Percentiles rank a stretch among this genome's conserved stretches.
phyloP scores from a whole-genome alignment of 768 basidiomycete genomes.

The Lentinula edodes region DNA sequence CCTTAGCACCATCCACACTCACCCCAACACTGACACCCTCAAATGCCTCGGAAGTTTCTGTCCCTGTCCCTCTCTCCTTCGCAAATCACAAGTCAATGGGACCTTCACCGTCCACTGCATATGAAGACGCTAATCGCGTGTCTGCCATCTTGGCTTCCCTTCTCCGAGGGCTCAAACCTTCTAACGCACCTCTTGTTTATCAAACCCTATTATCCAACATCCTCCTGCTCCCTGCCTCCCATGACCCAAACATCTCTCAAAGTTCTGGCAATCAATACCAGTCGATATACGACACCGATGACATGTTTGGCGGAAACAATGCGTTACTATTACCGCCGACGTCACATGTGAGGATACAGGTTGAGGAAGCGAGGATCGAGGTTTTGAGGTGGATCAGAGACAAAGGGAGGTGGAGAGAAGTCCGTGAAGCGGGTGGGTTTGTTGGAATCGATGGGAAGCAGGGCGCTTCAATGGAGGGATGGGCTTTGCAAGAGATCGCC shows the following conservation, averaged over 20 bases:
- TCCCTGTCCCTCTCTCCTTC: background rate
- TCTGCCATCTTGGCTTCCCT: constrained; percentile 60
- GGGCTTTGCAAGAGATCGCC: constrained; percentile 85
- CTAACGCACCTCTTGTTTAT: constrained; percentile 64
- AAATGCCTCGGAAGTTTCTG: constrained; percentile 1
- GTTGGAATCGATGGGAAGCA: background rate
- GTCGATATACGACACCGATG: background rate
- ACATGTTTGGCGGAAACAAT: background rate
- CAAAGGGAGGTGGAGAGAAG: constrained; percentile 60
- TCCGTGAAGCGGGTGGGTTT: background rate
- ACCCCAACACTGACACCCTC: background rate
- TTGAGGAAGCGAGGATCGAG: constrained; percentile 32
- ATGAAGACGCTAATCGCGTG: background rate
- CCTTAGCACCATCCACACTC: background rate
- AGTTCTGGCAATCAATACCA: background rate
- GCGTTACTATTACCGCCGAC: constrained; percentile 62
- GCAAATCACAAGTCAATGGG: background rate
- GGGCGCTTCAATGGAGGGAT: constrained; percentile 66
- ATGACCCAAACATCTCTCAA: constrained; percentile 50
- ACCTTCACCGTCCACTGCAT: background rate
- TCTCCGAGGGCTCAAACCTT: constrained; percentile 25
- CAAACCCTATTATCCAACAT: constrained; percentile 61
- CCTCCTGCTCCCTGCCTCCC: constrained; percentile 70
- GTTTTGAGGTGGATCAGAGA: constrained; percentile 64
- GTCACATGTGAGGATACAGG: constrained; percentile 59